Evolutionary conservation across 2,329 filamentous ascomycete genomes (phyloP).

Genomic region (Talaromyces sp.): DNA sequence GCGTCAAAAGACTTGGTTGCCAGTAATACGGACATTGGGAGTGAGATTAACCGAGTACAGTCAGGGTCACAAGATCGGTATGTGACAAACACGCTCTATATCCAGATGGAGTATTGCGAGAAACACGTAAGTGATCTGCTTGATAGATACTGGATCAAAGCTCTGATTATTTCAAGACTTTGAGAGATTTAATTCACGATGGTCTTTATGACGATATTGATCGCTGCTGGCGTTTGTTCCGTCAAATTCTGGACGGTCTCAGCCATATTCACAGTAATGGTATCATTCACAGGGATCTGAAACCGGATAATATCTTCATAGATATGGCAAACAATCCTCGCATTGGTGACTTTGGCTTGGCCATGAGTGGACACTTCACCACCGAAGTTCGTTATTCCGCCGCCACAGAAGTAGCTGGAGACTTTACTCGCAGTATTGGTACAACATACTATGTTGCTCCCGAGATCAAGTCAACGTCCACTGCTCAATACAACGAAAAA

Average conservation of each 20-base stretch:
- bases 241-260: constrained; percentile 85
- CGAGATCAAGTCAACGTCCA: constrained; percentile 73
- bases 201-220: constrained; percentile 70
- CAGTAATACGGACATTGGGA: constrained; percentile 28
- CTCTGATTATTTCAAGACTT: constrained; percentile 53
- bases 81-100: constrained; percentile 77
- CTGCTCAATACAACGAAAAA: constrained; percentile 81
- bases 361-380: constrained; percentile 72
- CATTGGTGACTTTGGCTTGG: constrained; percentile 94
- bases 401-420: constrained; percentile 34
- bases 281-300: constrained; percentile 93
- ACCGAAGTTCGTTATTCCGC: constrained; percentile 39
- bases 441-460: constrained; percentile 93
- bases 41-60: constrained; percentile 40
- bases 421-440: constrained; percentile 57
- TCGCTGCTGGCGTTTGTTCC: constrained; percentile 84
- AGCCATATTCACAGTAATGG: constrained; percentile 84
- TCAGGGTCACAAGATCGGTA: constrained; percentile 52
- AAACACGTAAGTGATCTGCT: constrained; percentile 61
- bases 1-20: constrained; percentile 25
- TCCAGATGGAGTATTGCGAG: constrained; percentile 99
- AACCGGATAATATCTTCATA: constrained; percentile 97
- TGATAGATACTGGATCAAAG: constrained; percentile 1
- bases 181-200: constrained; percentile 80
- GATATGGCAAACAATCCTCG: constrained; percentile 86